phyloP scores from a whole-genome alignment of 106 monocot species.

The Apostasia shenzhenica region DNA sequence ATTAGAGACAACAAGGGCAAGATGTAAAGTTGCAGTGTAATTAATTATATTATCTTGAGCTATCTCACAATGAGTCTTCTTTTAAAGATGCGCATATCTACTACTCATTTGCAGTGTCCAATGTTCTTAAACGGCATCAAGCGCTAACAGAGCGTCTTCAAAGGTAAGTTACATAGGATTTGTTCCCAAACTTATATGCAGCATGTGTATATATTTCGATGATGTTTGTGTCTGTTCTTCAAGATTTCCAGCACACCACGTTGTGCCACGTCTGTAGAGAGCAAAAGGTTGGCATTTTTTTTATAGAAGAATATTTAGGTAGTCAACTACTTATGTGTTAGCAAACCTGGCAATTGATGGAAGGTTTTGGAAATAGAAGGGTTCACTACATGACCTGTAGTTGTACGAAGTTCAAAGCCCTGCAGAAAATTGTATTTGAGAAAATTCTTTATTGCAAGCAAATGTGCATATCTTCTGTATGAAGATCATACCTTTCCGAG shows the following conservation, averaged over 20 bases:
- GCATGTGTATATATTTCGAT: no score
- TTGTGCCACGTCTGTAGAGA: not conserved
- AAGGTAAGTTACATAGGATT: conserved; percentile 30
- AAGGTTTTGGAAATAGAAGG: no score
- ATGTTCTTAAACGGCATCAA: conserved; percentile 80
- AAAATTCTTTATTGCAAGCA: no score
- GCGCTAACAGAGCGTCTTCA: conserved; percentile 67
- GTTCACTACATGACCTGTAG: no score
- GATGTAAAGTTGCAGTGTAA: conserved; percentile 32
- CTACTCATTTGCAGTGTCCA: conserved; percentile 46
- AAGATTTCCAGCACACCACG: not conserved
- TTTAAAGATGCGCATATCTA: not conserved
- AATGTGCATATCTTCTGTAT: no score
- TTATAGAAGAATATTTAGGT: no score
- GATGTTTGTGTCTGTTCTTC: not conserved
- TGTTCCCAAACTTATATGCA: no score
- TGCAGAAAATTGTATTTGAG: no score
- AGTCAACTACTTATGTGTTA: no score
- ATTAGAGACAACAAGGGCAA: conserved; percentile 64
- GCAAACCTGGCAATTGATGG: no score
- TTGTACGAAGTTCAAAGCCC: no score
- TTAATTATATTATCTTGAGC: conserved; percentile 1
- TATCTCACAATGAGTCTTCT: not conserved
- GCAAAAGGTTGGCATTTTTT: not conserved
- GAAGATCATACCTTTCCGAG: no score